Base-by-base conservation (phyloP, 2,329 filamentous ascomycete species). In the Tolypocladium paradoxum region DNA sequence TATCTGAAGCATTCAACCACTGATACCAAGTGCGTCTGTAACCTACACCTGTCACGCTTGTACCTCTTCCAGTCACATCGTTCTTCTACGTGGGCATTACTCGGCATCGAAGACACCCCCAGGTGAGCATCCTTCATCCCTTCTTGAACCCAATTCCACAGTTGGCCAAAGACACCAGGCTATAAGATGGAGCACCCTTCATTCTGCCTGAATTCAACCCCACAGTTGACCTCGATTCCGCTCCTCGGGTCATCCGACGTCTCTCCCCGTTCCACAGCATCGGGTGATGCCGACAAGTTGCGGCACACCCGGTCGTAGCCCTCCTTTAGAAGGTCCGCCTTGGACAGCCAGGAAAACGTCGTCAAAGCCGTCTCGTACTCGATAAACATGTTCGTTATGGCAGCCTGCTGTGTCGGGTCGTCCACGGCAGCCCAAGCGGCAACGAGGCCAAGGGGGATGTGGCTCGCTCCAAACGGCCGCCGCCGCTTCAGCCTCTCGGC, bases 381-480 rank as follows among this genome's bases (percentile, higher is more conserved):
- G 11, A 53, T 47, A n/a, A 64, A 29, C 27, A 56, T 52, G 6
- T 24, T 33, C 22, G 49, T 35, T 33, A 62, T 56, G 6, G 45
- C 49, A 2, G 34, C 20, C 37, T 50, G 47, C 36, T 57, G 34
- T 14, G 8, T 36, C 3, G 14, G 20, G 14, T 74, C 72, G 3
- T 64, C 64, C 3, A 59, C 58, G 24, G 57, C 54, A 0, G 60
- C 57, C 61, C 61, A 65, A 0, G 60, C 65, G 1, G 61, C 53
- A 9, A 64, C 47, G 2, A 68, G 54, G 12, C 57, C 61, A 1
- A 62, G 51, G 6, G 63, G 61, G 31, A 65, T 57, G 24, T 64
- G 62, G 33, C 59, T 59, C 7, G 65, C 60, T 1, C 62, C 66
- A 1, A 67, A 46, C 6, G 66, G 65, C 8, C 62, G 49, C 46